Evolutionary conservation across 129 eudicot genomes (phyloP).

Genomic region (Glebionis coronaria): DNA sequence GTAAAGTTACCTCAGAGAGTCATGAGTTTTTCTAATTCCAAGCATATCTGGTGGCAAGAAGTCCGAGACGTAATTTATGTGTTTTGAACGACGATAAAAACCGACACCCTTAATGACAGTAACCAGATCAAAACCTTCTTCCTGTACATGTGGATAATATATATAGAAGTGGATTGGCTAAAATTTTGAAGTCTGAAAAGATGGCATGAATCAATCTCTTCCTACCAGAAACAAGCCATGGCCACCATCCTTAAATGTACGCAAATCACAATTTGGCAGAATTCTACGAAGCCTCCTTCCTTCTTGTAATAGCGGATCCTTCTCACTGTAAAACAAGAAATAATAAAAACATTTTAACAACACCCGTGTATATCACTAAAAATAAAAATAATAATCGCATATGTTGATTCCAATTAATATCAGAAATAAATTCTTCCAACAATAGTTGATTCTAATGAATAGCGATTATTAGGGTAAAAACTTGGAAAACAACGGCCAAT

Average conservation of each 20-base stretch:
- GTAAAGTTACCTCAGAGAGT: slow-evolving; percentile 39
- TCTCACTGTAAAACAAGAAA: slow-evolving; percentile 53
- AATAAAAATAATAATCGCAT: too few species aligned
- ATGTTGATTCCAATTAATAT: too few species aligned
- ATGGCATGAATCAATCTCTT: slow-evolving; percentile 1
- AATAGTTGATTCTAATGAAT: too few species aligned
- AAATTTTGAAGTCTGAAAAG: too few species aligned
- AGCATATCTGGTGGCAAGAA: slow-evolving; percentile 43
- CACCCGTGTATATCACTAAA: too few species aligned
- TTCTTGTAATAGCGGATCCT: slow-evolving; percentile 55
- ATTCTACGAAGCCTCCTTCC: slow-evolving; percentile 49
- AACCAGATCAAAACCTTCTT: slow-evolving; percentile 43
- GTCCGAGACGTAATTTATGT: slow-evolving; percentile 36
- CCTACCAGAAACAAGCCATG: slow-evolving; percentile 61
- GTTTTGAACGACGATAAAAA: slow-evolving; percentile 46
- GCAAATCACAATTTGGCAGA: slow-evolving; percentile 51
- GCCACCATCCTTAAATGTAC: slow-evolving; percentile 31
- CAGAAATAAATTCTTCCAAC: too few species aligned
- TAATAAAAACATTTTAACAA: too few species aligned
- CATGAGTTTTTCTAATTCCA: slow-evolving; percentile 28
- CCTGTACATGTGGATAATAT: slow-evolving; percentile 32
- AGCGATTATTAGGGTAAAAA: too few species aligned
- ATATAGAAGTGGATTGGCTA: too few species aligned
- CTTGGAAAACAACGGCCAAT: too few species aligned
- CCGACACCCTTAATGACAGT: slow-evolving; percentile 40